Evolutionary conservation across 2,329 filamentous ascomycete genomes (phyloP), one percentile per base, ranked within the genome.

Genomic region (Huntiella moniliformis): DNA sequence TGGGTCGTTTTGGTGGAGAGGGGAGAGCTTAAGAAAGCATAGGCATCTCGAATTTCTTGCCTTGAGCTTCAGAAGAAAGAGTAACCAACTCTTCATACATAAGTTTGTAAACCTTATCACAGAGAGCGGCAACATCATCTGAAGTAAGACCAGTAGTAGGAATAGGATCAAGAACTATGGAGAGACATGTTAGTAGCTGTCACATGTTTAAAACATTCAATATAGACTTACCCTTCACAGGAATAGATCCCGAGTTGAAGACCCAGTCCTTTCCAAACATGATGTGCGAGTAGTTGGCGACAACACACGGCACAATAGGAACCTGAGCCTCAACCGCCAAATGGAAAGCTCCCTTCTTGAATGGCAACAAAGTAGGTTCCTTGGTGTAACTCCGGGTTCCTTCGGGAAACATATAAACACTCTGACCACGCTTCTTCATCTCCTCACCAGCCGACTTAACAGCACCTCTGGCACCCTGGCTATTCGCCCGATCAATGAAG

Each of bases 291-390:
- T 88, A 88, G 63, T 86, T 87, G 58, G 82, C 81, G 28, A 76
- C 73, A 40, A 86, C 79, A 33, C 92, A 72, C 0, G 91, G 91
- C 3, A 98, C 79, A 55, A 98, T 83, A 18, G 87, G 87, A 4
- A 95, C 91, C 53, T 85, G 82, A 2, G 88, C 88, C 67, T 96
- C 83, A 15, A 98, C 75, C 39, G 91, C 91, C 32, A 98, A 71
- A 61, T 98, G 88, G 63, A 98, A 98, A 40, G 88, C 91, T 50
- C 91, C 91, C 68, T 98, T 98, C 67, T 98, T 98, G 71, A 96
- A 98, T n/a, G 86, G 83, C 46, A 96, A 67, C 55, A 98, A 65
- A 49, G 71, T 74, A 1, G 91, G 82, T 46, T 87, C 78, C 55
- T 80, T 75, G 48, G 82, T 72, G 64, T 96, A 94, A 60, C 83